phyloP scores from a whole-genome alignment of 2,329 filamentous ascomycete species.

The Hypoxylon sp. region DNA sequence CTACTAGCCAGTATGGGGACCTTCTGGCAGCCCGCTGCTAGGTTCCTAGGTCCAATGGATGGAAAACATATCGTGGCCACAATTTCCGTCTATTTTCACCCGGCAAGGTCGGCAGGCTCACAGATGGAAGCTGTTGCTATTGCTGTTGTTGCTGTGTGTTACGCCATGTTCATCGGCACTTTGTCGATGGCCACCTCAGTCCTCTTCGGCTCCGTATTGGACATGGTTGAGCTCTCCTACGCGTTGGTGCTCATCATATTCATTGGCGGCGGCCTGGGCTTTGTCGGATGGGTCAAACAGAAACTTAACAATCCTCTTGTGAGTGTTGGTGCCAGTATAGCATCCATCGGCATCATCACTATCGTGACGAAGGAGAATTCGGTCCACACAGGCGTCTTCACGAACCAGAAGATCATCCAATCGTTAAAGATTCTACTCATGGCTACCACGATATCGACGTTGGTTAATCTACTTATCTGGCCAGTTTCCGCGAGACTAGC shows the following conservation, averaged over 20 bases:
- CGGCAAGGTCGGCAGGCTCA: slow-evolving; percentile 85
- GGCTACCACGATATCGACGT: slow-evolving; percentile 79
- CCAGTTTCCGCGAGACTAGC: slow-evolving; percentile 82
- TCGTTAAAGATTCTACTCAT: slow-evolving; percentile 88
- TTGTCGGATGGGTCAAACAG: slow-evolving; percentile 91
- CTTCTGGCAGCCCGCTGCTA: slow-evolving; percentile 80
- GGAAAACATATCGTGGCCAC: slow-evolving; percentile 96
- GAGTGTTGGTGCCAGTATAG: slow-evolving; percentile 86
- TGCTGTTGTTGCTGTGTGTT: slow-evolving; percentile 82
- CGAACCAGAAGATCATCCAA: slow-evolving; percentile 84
- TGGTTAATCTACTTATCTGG: slow-evolving; percentile 83
- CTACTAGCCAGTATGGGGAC: slow-evolving; percentile 88
- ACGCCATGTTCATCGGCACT: slow-evolving; percentile 81
- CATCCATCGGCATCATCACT: slow-evolving; percentile 90
- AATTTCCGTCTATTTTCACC: slow-evolving; percentile 95
- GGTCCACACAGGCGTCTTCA: slow-evolving; percentile 85
- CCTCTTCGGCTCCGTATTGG: slow-evolving; percentile 77
- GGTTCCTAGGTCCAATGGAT: slow-evolving; percentile 84
- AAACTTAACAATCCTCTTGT: slow-evolving; percentile 83
- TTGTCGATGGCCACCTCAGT: slow-evolving; percentile 91
- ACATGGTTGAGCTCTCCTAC: slow-evolving; percentile 80
- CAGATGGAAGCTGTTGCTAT: slow-evolving; percentile 90
- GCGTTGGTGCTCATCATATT: slow-evolving; percentile 85
- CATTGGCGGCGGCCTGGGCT: slow-evolving; percentile 86
- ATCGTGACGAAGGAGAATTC: slow-evolving; percentile 92